A percentile compares a stretch with the other conserved stretches of the same genome.
Evolutionary conservation across 352 stramenopile genomes (phyloP).

Genomic region (Aphanomyces cochlioides): DNA sequence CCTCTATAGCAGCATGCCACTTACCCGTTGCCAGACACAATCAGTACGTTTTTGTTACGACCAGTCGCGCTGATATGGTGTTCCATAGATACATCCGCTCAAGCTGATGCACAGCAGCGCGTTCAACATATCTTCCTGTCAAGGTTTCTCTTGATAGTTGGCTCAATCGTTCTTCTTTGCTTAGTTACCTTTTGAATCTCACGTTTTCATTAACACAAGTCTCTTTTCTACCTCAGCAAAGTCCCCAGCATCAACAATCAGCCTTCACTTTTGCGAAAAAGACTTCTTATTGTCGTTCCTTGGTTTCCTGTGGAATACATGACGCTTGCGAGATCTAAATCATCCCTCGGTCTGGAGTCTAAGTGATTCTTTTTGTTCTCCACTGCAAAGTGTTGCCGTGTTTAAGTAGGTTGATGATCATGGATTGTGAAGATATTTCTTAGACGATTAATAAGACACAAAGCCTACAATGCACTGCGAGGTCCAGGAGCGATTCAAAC

Average conservation of each 20-base stretch:
- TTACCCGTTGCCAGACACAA: neutral
- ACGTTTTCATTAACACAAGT: neutral
- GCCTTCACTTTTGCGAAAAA: no score
- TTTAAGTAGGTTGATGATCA: no score
- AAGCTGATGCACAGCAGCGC: conserved; percentile 55
- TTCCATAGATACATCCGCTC: conserved; percentile 43
- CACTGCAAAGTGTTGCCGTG: no score
- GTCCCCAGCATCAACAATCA: no score
- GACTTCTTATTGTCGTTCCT: no score
- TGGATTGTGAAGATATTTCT: no score
- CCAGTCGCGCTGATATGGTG: neutral
- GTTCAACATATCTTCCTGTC: conserved; percentile 72
- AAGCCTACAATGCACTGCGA: conserved; percentile 4
- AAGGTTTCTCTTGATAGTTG: conserved; percentile 62
- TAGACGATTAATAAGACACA: no score
- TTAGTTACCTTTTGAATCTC: conserved; percentile 54
- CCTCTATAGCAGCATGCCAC: neutral
- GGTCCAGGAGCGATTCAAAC: neutral
- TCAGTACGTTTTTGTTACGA: conserved; percentile 9
- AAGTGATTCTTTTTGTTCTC: no score
- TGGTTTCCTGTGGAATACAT: no score
- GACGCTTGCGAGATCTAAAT: no score
- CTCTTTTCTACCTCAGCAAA: no score
- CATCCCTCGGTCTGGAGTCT: no score
- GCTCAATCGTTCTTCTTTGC: conserved; percentile 66